A percentile compares a stretch with the other conserved stretches of the same genome.
These are phyloP conservation scores for Acanthamoeba triangularis DNA, from an alignment of 208 protist genomes.

Conservation along the genomic window DNA sequence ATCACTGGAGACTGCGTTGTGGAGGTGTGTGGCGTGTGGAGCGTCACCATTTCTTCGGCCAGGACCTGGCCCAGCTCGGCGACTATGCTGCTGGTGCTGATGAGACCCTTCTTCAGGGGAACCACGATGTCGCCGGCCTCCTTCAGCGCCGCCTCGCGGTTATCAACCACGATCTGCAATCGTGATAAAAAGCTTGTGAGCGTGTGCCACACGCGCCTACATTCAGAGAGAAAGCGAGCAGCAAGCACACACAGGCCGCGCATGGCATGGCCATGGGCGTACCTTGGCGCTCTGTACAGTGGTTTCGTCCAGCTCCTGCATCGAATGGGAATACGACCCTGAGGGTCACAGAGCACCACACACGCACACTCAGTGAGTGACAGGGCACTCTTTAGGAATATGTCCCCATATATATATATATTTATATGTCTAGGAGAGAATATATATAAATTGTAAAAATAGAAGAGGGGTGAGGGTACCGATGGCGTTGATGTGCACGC, in stretches of 20 bases:
- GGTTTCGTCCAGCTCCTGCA: slow-evolving; percentile 75
- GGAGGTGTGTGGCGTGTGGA: background rate
- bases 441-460: background rate
- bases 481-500: slow-evolving; percentile 78
- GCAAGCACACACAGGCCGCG: background rate
- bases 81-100: slow-evolving; percentile 14
- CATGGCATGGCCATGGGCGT: background rate
- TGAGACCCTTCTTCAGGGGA: slow-evolving; percentile 13
- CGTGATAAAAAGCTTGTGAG: background rate
- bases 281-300: slow-evolving; percentile 72
- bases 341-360: background rate
- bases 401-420: too few species aligned
- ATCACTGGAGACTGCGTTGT: background rate
- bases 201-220: background rate
- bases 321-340: slow-evolving; percentile 59
- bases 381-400: background rate
- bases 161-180: slow-evolving; percentile 64
- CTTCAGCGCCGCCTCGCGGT: slow-evolving; percentile 39
- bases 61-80: slow-evolving; percentile 11
- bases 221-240: background rate
- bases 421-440: background rate
- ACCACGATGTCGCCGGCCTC: slow-evolving; percentile 54
- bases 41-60: background rate
- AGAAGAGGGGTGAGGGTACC: background rate
- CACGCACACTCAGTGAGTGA: background rate